phyloP scores from a whole-genome alignment of 495 filamentous ascomycete species.

The Tuber calosporum region DNA sequence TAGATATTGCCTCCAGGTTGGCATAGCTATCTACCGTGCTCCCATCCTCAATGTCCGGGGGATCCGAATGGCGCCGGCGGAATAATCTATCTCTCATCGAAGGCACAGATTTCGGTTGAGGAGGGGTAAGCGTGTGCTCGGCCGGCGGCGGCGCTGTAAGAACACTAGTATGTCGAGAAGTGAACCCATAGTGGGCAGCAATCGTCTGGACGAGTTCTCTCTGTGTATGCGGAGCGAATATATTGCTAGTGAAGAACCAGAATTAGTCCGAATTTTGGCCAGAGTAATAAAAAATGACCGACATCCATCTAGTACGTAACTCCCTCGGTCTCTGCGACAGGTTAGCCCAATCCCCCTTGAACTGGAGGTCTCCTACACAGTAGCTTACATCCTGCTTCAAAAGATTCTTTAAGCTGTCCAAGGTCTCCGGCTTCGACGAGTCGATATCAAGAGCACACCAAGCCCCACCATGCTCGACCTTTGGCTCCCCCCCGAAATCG shows the following conservation, averaged over 20 bases:
- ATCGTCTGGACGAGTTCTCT: slow-evolving; percentile 50
- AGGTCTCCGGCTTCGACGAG: slow-evolving; percentile 8
- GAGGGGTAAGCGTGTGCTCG: not conserved
- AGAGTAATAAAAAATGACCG: slow-evolving; percentile 28
- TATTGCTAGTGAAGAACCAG: slow-evolving; percentile 45
- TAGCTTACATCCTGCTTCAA: slow-evolving; percentile 22
- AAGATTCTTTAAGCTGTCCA: slow-evolving; percentile 17
- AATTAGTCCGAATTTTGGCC: not conserved
- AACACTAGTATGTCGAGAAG: slow-evolving; percentile 48
- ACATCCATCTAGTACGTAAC: slow-evolving; percentile 56
- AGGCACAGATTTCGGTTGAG: not conserved
- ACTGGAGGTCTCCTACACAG: not conserved
- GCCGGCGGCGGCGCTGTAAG: slow-evolving; percentile 20
- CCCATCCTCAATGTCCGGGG: slow-evolving; percentile 20
- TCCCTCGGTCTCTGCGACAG: slow-evolving; percentile 27
- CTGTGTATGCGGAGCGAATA: slow-evolving; percentile 59
- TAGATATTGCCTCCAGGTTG: not conserved
- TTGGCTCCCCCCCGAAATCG: slow-evolving; percentile 52
- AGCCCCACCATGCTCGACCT: slow-evolving; percentile 48
- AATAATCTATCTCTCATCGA: not conserved
- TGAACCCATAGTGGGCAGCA: slow-evolving; percentile 55
- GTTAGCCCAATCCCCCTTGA: slow-evolving; percentile 13
- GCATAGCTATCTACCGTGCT: slow-evolving; percentile 6
- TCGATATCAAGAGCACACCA: slow-evolving; percentile 54
- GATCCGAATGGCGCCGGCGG: not conserved